Percentiles rank a stretch among this genome's conserved stretches.
Evolutionary conservation across 371 early-diverging fungal species (phyloP).

Genomic region (Edhazardia aedis): DNA sequence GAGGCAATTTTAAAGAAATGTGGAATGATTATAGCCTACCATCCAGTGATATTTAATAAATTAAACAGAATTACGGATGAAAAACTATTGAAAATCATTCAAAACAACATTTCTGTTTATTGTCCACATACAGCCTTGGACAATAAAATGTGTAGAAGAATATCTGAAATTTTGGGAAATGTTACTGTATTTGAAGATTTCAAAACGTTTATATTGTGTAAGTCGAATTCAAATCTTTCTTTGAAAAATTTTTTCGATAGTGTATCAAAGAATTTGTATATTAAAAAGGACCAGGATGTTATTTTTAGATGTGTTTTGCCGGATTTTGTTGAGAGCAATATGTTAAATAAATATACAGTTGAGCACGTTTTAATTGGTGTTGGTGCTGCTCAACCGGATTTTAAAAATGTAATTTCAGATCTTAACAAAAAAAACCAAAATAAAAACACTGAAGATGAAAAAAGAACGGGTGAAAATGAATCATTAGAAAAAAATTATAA

Average conservation of each 20-base stretch:
- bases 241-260: no score
- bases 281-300: no score
- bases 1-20: conserved; percentile 31
- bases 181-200: no score
- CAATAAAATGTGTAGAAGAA: conserved; percentile 23
- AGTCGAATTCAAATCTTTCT: no score
- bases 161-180: conserved; percentile 7
- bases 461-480: no score
- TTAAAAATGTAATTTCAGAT: conserved; percentile 6
- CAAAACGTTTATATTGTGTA: no score
- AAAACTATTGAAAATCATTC: conserved; percentile 24
- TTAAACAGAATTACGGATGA: conserved; percentile 28
- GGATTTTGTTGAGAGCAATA: neutral
- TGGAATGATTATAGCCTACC: conserved; percentile 35
- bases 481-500: no score
- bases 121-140: conserved; percentile 44
- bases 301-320: no score
- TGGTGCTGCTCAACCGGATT: neutral
- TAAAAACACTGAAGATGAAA: no score
- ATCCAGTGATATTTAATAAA: conserved; percentile 41
- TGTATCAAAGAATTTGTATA: no score
- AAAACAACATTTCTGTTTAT: conserved; percentile 37
- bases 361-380: no score
- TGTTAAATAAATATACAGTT: no score
- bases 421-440: neutral